Base-by-base conservation (phyloP, 2,329 filamentous ascomycete genomes). In the Microdochium nivale region DNA sequence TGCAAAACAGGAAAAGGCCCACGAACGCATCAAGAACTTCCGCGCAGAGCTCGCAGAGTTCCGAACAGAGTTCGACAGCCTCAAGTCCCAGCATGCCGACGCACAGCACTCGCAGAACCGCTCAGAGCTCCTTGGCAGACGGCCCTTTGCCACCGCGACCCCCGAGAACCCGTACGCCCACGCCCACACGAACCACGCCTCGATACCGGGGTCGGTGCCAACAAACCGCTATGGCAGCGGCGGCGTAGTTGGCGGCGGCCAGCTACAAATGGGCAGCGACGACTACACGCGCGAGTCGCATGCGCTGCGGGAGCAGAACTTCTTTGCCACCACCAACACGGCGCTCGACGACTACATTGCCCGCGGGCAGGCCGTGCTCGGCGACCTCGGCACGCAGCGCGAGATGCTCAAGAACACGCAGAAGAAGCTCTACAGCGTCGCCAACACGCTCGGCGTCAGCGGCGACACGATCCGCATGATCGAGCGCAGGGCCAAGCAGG, bases 401-500 rank as follows among this genome's bases (percentile, higher is more conserved):
- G 92, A 97, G 66, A 91, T 96, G 74, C 77, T 99, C 56, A 99
- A 99, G 74, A 88, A 86, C 49, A 97, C 94, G 23, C 94, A 99
- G 70, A 86, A 86, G 67, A 83, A 84, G 65, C 75, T 99, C 49
- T 97, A 97, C 65, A 92, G 83, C 60, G 90, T 96, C 21, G 94
- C 89, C 7, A 97, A 95, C 65, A 97, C 94, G 23, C 72, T 99
- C 48, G 94, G 94, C 0, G 81, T 99, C 54, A 95, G 88, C 63
- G 91, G 92, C 21, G 92, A 97, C 66, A 99, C 94, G 2, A 99
- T 99, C 58, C 84, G 94, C 47, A 97, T 94, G 90, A 87, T 99
- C 43, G 92, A 97, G 71, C 74, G 94, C 59, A 78, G 94, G 56
- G 90, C 94, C 49, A 87, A 84, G 67, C 88, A 97, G 74, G 94